phyloP scores from a whole-genome alignment of 495 filamentous ascomycete species.

The Penicillium paxilli region DNA sequence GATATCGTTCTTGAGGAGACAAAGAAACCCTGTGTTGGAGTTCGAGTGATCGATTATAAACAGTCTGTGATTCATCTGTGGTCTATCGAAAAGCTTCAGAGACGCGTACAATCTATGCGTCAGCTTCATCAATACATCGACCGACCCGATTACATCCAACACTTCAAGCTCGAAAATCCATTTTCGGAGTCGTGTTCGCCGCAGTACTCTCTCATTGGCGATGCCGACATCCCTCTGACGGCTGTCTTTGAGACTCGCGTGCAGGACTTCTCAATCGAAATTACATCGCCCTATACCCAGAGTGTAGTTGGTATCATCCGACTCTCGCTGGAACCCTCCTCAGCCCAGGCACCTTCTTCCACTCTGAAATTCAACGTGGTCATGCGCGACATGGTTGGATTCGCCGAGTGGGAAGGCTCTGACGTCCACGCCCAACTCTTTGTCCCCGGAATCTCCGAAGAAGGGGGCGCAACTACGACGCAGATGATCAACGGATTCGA shows the following conservation, averaged over 20 bases:
- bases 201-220: constrained; percentile 88
- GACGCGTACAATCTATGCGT: constrained; percentile 85
- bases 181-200: constrained; percentile 89
- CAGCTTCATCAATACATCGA: constrained; percentile 96
- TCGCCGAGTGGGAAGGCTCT: constrained; percentile 93
- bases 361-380: constrained; percentile 98
- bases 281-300: constrained; percentile 88
- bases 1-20: constrained; percentile 79
- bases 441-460: constrained; percentile 87
- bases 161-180: constrained; percentile 61
- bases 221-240: constrained; percentile 88
- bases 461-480: constrained; percentile 89
- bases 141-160: constrained; percentile 86
- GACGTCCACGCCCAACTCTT: constrained; percentile 96
- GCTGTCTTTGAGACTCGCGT: constrained; percentile 95
- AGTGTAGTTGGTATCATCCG: constrained; percentile 87
- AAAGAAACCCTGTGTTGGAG: constrained; percentile 85
- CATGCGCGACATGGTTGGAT: constrained; percentile 95
- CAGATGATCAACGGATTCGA: constrained; percentile 94
- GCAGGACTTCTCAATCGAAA: constrained; percentile 89
- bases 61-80: constrained; percentile 85
- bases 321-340: constrained; percentile 89
- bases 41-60: constrained; percentile 91
- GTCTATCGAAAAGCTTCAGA: constrained; percentile 90
- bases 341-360: constrained; percentile 85